Evolutionary conservation across 352 stramenopile genomes (phyloP).

Genomic region (Thraustotheca clavata): DNA sequence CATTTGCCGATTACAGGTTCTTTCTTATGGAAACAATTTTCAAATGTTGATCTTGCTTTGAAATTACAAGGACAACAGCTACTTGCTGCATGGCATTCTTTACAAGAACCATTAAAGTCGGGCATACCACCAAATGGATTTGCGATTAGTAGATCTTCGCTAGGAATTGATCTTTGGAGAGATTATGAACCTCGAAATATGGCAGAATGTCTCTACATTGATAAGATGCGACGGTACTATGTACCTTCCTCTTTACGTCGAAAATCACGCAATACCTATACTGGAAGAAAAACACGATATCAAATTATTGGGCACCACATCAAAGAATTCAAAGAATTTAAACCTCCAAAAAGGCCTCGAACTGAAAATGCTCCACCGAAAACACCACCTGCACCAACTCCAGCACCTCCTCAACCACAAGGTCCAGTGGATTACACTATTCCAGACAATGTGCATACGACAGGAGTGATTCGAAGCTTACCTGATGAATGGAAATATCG

Average conservation of each 20-base stretch:
- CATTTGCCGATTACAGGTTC: not conserved
- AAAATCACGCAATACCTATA: not conserved
- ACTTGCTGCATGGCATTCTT: not conserved
- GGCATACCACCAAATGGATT: not conserved
- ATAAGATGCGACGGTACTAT: conserved; percentile 1
- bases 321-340: not conserved
- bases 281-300: not conserved
- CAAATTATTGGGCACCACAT: conserved; percentile 2
- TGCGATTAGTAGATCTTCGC: too few relatives aligned
- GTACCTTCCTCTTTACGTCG: not conserved
- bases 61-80: not conserved
- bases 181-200: not conserved
- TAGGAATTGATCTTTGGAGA: not conserved
- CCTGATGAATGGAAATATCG: conserved; percentile 10
- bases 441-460: not conserved
- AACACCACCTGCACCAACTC: not conserved
- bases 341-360: conserved; percentile 7
- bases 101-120: not conserved
- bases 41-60: not conserved
- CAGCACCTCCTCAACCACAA: not conserved
- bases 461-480: not conserved
- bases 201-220: conserved; percentile 9
- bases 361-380: not conserved
- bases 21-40: not conserved
- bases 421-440: not conserved